These are phyloP conservation scores for Populus nigra DNA, from an alignment of 345 rosid species.

Conservation along the genomic window DNA sequence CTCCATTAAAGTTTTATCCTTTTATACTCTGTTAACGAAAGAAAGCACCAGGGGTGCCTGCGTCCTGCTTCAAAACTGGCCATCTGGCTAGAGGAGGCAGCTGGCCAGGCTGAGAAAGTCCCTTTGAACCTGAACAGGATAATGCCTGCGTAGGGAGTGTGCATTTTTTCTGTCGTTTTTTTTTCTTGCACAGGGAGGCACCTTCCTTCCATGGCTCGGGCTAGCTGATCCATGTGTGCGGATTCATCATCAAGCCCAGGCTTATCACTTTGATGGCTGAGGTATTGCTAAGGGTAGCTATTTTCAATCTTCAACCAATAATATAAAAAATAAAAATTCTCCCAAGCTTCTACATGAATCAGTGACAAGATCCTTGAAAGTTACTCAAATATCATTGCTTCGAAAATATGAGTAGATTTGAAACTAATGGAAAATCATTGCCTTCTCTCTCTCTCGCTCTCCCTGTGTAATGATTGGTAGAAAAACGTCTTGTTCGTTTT, in stretches of 20 bases:
- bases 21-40: conserved; percentile 45
- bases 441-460: background rate
- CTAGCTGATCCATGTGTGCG: conserved; percentile 27
- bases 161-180: conserved; percentile 46
- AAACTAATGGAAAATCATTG: background rate
- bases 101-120: conserved; percentile 98
- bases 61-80: conserved; percentile 40
- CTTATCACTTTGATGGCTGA: conserved; percentile 5
- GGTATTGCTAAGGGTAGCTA: background rate
- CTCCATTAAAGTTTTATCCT: background rate
- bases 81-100: conserved; percentile 26
- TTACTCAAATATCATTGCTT: background rate
- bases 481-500: background rate
- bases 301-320: background rate
- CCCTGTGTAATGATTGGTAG: background rate
- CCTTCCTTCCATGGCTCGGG: conserved; percentile 31
- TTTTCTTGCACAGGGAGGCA: conserved; percentile 49
- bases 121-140: conserved; percentile 99
- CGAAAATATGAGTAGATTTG: background rate
- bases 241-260: conserved; percentile 10
- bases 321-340: background rate
- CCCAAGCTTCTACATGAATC: background rate
- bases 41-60: conserved; percentile 99
- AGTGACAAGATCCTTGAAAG: background rate
- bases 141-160: conserved; percentile 99